phyloP scores from a whole-genome alignment of 805 yeast species.

The Isabelozyma heimii region DNA sequence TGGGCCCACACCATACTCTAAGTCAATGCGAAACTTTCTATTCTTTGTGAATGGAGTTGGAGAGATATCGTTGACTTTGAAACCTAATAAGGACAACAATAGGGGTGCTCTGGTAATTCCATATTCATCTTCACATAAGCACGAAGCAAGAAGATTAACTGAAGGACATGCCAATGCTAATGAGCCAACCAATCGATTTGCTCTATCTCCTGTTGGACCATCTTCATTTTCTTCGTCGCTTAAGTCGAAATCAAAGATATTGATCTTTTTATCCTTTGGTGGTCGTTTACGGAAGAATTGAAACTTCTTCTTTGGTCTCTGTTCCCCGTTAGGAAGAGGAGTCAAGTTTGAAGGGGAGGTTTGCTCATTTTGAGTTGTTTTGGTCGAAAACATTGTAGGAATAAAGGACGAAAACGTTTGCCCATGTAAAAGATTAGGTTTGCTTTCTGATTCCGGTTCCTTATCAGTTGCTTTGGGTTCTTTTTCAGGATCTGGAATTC shows the following conservation, averaged over 20 bases:
- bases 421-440: neutral
- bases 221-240: slow-evolving; percentile 19
- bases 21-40: slow-evolving; percentile 57
- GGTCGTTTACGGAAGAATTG: slow-evolving; percentile 1
- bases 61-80: slow-evolving; percentile 55
- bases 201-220: slow-evolving; percentile 34
- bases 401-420: neutral
- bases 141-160: slow-evolving; percentile 69
- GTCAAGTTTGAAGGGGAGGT: too few relatives aligned
- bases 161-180: slow-evolving; percentile 70
- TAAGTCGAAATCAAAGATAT: slow-evolving; percentile 12
- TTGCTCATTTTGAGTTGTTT: neutral
- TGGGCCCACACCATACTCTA: slow-evolving; percentile 89
- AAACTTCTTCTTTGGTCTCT: slow-evolving; percentile 1
- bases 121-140: slow-evolving; percentile 72
- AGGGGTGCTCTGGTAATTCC: slow-evolving; percentile 81
- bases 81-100: slow-evolving; percentile 66
- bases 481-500: neutral
- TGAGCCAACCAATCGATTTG: slow-evolving; percentile 34
- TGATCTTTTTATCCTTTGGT: slow-evolving; percentile 9
- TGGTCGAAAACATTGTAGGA: neutral
- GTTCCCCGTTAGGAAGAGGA: neutral
- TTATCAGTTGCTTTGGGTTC: neutral
- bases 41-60: slow-evolving; percentile 37
- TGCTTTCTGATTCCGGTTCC: neutral